Base-by-base conservation (phyloP, 495 filamentous ascomycete genomes). In the Barbatosphaeria neglecta region DNA sequence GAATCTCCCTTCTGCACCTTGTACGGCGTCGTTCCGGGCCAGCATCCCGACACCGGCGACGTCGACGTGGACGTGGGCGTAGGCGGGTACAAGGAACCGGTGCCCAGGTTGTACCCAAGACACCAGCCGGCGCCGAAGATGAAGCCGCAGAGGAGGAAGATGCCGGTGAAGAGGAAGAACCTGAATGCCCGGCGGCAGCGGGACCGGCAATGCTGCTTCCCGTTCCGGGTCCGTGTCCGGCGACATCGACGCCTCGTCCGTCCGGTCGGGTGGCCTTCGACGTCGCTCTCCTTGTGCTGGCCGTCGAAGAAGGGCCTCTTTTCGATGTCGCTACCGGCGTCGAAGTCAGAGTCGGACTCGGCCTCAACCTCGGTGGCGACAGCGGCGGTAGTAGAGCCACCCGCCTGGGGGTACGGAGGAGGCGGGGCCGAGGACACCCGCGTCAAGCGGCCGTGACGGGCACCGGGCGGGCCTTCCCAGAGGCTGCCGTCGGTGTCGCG, bases 391-490 rank as follows among this genome's bases (percentile, higher is more conserved):
- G 5, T 31, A n/a, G n/a, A n/a, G n/a, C n/a, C n/a, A n/a, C n/a
- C n/a, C n/a, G n/a, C 27, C 3, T 8, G 27, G 1, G 27, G 2
- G 27, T 2, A 35, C 2, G 31, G 13, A 2, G 31, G 13, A 15
- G 31, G 31, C 3, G 9, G 6, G 16, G 31, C 5, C 1, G 31
- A 35, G 16, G 31, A 35, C 28, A 67, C 60, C 2, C 60, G 64
- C 13, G 55, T 54, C 7, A 77, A 60, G 35, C 50, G 37, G 23
- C 74, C 74, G 52, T 74, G 75, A 10, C 48, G 58, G 18, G 51
- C 58, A 9, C 74, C 74, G 1, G 70, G 61, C 3, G 63, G 63
- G 25, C 63, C 61, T 53, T 71, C 63, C 64, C 66, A 77, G 50
- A 53, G 38, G 27, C 46, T 52, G 19, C 67, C 67, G 37, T 69